phyloP scores from a whole-genome alignment of 208 protist species.

The Kentomonas sorsogonicus region DNA sequence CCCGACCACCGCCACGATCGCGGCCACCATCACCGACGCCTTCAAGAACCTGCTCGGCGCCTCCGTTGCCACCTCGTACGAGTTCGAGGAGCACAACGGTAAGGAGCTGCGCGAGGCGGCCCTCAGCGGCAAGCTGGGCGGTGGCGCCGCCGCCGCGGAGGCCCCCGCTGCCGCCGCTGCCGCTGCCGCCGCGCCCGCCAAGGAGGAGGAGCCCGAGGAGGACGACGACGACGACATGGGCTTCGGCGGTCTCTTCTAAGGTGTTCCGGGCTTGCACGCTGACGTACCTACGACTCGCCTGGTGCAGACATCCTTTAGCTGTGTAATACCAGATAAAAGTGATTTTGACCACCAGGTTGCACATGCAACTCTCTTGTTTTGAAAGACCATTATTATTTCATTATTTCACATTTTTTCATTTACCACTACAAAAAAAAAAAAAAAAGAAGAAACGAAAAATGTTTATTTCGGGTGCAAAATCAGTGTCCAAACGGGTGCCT shows the following conservation, averaged over 20 bases:
- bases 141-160: constrained; percentile 57
- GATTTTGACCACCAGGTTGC: too few species aligned
- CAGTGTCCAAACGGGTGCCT: too few species aligned
- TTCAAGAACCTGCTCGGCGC: constrained; percentile 98
- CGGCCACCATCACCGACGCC: constrained; percentile 93
- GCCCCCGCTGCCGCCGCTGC: constrained; percentile 37
- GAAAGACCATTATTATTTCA: too few species aligned
- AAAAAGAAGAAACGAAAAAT: too few species aligned
- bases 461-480: too few species aligned
- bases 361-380: too few species aligned
- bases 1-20: constrained; percentile 93
- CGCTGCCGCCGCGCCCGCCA: constrained; percentile 30
- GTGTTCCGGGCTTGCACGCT: too few species aligned
- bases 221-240: constrained; percentile 83
- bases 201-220: constrained; percentile 61
- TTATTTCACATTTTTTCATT: too few species aligned
- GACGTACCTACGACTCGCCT: too few species aligned
- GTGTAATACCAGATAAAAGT: too few species aligned
- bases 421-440: too few species aligned
- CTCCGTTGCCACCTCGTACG: constrained; percentile 92
- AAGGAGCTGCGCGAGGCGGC: constrained; percentile 89
- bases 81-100: constrained; percentile 79
- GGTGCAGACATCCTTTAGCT: too few species aligned
- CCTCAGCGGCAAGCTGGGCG: constrained; percentile 72
- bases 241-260: constrained; percentile 83